phyloP scores from a whole-genome alignment of 73 alveolate species.

The Paramecium pentaurelia region DNA sequence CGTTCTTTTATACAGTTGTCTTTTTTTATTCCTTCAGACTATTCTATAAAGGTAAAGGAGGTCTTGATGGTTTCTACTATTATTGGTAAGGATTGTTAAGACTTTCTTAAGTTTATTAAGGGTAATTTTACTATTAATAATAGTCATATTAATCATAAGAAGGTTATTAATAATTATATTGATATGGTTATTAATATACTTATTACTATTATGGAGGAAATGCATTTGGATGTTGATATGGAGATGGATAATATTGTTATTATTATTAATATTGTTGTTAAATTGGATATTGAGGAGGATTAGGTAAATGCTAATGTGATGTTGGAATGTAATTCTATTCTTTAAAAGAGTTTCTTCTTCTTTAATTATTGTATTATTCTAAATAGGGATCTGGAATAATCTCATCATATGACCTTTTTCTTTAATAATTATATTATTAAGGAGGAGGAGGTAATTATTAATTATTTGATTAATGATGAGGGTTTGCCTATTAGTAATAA shows the following conservation, averaged over 20 bases:
- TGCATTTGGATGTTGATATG: neutral
- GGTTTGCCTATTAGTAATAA: neutral
- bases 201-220: neutral
- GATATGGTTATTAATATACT: neutral
- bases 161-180: neutral
- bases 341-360: neutral
- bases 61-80: neutral
- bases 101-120: neutral
- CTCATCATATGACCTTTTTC: neutral
- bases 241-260: neutral
- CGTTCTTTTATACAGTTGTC: neutral
- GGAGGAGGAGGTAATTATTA: neutral
- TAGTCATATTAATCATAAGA: neutral
- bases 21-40: neutral
- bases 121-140: neutral
- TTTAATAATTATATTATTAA: neutral
- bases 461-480: neutral
- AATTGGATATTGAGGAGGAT: neutral
- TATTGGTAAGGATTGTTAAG: neutral
- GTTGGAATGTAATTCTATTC: neutral
- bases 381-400: neutral
- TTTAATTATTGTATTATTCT: neutral
- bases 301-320: neutral
- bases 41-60: neutral
- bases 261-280: neutral